Conservation (phyloP, 345 rosid species). For the Citrus cavaleriei region DNA sequence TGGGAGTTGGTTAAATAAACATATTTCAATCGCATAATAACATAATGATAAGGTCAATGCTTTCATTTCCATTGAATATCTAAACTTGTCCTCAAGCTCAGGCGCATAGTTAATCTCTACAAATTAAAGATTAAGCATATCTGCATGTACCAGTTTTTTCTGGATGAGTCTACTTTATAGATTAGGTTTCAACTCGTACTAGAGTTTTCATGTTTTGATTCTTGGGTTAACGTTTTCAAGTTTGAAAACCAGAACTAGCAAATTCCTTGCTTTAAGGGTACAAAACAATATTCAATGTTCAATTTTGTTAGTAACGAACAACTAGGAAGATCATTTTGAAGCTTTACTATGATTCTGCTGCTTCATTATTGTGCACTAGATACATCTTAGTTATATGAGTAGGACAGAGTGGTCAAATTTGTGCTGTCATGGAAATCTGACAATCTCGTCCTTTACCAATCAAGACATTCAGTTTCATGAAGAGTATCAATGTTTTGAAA, state of each 20-base stretch:
- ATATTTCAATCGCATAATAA: neutral
- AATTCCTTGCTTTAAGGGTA: neutral
- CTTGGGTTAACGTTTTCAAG: neutral
- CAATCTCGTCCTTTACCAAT: neutral
- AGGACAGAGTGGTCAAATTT: neutral
- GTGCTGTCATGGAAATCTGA: neutral
- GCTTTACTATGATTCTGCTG: neutral
- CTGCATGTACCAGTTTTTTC: neutral
- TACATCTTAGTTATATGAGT: neutral
- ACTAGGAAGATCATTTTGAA: neutral
- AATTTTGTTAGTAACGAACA: neutral
- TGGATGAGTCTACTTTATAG: neutral
- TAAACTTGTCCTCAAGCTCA: neutral
- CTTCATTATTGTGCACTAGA: neutral
- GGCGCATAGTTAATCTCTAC: neutral
- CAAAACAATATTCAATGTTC: no score
- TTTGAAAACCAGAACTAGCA: neutral
- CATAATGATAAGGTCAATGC: neutral
- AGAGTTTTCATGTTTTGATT: neutral
- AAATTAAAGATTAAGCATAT: neutral
- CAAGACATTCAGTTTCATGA: neutral
- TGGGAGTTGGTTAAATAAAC: neutral
- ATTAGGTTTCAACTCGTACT: neutral
- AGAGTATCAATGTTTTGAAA: neutral
- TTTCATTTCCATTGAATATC: neutral